Conservation (phyloP, 306 rosid species). For the Lotus japonicus region DNA sequence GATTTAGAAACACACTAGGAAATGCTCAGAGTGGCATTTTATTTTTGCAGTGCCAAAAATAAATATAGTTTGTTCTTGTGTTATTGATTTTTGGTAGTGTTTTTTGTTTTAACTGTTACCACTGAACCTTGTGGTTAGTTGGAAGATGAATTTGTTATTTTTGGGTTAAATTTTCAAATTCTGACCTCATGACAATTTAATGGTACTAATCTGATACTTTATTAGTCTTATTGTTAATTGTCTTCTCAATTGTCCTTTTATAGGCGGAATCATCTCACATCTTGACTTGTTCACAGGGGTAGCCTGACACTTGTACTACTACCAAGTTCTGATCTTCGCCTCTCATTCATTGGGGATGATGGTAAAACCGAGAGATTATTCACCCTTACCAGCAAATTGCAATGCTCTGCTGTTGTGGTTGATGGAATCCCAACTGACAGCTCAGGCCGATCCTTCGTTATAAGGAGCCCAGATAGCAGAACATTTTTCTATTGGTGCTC, state of each 20-base stretch:
- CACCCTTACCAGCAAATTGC: conserved; percentile 42
- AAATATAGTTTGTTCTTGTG: not conserved
- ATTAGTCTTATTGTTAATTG: not conserved
- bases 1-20: not conserved
- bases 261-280: conserved; percentile 7
- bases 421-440: conserved; percentile 60
- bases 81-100: not conserved
- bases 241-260: conserved; percentile 10
- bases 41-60: not conserved
- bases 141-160: not conserved
- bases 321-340: conserved; percentile 85
- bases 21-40: not conserved
- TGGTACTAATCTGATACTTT: not conserved
- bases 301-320: conserved; percentile 63
- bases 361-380: conserved; percentile 58
- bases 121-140: not conserved
- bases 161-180: not conserved
- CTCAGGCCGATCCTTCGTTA: conserved; percentile 75
- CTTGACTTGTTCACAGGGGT: conserved; percentile 58
- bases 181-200: not conserved
- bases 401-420: conserved; percentile 45
- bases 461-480: conserved; percentile 41
- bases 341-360: conserved; percentile 82
- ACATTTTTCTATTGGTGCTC: conserved; percentile 79
- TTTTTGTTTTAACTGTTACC: not conserved